These are phyloP conservation scores for Pyrus hybrid DNA, from an alignment of 331 rosid genomes.

Conservation along the genomic window DNA sequence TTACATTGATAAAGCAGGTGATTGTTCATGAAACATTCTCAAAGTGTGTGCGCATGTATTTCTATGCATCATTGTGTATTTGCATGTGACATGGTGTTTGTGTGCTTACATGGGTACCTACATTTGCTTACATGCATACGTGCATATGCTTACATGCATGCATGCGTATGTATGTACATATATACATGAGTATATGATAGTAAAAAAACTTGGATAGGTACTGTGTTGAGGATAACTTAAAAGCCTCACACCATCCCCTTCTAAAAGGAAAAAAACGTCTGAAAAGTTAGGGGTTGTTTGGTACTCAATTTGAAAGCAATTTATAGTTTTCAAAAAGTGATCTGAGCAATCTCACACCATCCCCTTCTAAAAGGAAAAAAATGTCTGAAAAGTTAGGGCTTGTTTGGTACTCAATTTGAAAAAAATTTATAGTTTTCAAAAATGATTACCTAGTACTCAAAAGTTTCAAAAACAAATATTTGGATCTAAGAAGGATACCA, in stretches of 20 bases:
- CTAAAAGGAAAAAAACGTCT: background rate
- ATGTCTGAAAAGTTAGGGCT: background rate
- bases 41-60: too few species aligned
- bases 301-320: too few species aligned
- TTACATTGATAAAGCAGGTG: constrained; percentile 46
- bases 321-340: too few species aligned
- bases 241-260: background rate
- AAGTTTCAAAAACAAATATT: too few species aligned
- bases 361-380: background rate
- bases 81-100: background rate
- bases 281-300: background rate
- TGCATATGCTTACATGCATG: background rate
- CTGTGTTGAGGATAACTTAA: background rate
- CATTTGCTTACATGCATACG: background rate
- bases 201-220: too few species aligned
- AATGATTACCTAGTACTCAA: too few species aligned
- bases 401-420: too few species aligned
- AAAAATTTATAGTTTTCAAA: too few species aligned
- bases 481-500: too few species aligned
- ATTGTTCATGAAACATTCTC: background rate
- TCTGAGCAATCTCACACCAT: background rate
- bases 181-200: too few species aligned
- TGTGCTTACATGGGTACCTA: background rate
- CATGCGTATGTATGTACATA: too few species aligned
- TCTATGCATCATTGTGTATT: background rate